These are phyloP conservation scores for Piper longum DNA, from an alignment of 164 flowering plant species.

Conservation along the genomic window DNA sequence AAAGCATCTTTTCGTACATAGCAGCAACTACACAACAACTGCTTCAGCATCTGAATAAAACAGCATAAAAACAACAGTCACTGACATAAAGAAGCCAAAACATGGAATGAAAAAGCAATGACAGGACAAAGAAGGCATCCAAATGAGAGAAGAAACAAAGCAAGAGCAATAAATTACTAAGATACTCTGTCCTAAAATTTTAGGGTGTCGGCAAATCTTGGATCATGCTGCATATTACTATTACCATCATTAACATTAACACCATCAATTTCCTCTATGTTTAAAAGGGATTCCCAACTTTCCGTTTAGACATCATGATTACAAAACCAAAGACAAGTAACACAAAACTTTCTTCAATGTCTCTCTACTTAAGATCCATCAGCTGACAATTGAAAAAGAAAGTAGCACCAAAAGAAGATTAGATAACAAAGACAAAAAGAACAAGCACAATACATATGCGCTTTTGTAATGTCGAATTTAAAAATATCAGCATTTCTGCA, in stretches of 20 bases:
- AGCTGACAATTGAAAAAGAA: background rate
- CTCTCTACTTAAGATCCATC: background rate
- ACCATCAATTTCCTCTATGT: slow-evolving; percentile 27
- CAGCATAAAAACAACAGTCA: no score
- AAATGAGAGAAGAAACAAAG: slow-evolving; percentile 56
- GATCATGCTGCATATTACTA: slow-evolving; percentile 22
- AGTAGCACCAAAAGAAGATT: background rate
- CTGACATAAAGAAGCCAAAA: no score
- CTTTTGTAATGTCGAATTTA: background rate
- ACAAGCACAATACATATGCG: background rate
- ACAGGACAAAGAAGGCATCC: slow-evolving; percentile 58
- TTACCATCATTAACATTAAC: slow-evolving; percentile 7
- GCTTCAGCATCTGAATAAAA: no score
- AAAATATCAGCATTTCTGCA: background rate
- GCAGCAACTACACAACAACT: no score
- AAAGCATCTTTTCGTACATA: no score
- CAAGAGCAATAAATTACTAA: slow-evolving; percentile 80
- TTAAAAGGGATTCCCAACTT: slow-evolving; percentile 34
- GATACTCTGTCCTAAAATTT: slow-evolving; percentile 53
- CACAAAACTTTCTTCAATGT: background rate
- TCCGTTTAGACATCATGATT: slow-evolving; percentile 46
- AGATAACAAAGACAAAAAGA: background rate
- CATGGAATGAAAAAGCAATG: slow-evolving; percentile 2
- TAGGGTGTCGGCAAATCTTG: slow-evolving; percentile 67
- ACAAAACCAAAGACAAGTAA: background rate